Percentiles rank a stretch among this genome's conserved stretches.
phyloP scores from a whole-genome alignment of 2,329 filamentous ascomycete genomes.

The Hymenoscyphus repandus region DNA sequence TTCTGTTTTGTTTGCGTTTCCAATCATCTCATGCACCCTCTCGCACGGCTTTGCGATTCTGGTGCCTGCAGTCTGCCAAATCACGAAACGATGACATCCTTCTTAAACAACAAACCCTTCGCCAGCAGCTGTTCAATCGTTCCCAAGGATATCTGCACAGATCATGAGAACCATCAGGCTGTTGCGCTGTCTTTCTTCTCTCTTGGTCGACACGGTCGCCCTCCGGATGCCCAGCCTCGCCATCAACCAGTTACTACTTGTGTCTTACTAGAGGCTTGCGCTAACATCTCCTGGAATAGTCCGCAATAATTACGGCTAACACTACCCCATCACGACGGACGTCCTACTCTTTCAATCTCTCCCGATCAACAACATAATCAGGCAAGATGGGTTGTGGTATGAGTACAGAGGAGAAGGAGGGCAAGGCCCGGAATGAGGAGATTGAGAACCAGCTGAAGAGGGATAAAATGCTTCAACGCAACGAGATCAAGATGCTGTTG shows the following conservation, averaged over 20 bases:
- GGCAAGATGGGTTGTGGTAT: slow-evolving; percentile 97
- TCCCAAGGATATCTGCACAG: no score
- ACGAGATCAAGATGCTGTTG: slow-evolving; percentile 99
- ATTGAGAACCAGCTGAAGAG: slow-evolving; percentile 99
- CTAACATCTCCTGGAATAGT: slow-evolving; percentile 3
- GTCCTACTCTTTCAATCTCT: slow-evolving; percentile 1
- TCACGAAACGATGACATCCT: no score
- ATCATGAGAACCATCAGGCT: no score
- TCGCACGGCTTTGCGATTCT: no score
- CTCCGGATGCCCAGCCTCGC: no score
- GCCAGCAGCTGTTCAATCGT: no score
- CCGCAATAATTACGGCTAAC: neutral
- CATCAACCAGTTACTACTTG: neutral
- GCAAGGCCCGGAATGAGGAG: slow-evolving; percentile 99
- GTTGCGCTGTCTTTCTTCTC: no score
- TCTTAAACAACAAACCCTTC: no score
- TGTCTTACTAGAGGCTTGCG: neutral
- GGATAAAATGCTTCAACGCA: slow-evolving; percentile 97
- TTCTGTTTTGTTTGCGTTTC: no score
- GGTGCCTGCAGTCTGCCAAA: no score
- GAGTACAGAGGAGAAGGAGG: slow-evolving; percentile 99
- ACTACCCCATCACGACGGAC: neutral
- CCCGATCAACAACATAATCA: slow-evolving; percentile 24
- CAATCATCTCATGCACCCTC: no score
- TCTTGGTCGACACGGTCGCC: no score